phyloP scores from a whole-genome alignment of 2,329 filamentous ascomycete genomes.

The Paecilomyces sp. region DNA sequence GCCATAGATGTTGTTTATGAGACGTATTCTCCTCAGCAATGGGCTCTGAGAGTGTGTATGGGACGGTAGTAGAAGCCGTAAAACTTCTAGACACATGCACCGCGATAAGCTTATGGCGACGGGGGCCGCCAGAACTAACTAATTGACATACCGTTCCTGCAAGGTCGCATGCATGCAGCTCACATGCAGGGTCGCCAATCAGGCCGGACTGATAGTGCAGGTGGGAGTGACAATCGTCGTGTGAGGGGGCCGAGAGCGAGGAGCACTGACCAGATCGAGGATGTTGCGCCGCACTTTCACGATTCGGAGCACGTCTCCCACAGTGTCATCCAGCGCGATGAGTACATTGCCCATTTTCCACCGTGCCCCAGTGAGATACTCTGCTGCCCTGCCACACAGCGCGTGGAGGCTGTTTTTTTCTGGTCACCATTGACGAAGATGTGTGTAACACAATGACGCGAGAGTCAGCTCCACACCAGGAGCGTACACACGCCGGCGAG shows the following conservation, averaged over 20 bases:
- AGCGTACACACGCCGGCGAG: neutral
- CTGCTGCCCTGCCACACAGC: neutral
- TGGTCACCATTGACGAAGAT: neutral
- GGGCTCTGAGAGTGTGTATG: neutral
- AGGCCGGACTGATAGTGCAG: neutral
- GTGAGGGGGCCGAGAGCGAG: neutral
- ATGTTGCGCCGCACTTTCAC: neutral
- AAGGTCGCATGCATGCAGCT: neutral
- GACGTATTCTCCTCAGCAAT: neutral
- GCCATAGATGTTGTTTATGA: neutral
- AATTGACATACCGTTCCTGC: neutral
- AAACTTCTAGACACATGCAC: neutral
- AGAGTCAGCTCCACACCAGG: neutral
- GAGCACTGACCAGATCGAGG: neutral
- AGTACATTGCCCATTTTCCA: neutral
- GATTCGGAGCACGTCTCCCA: neutral
- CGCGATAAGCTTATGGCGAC: neutral
- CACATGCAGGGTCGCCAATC: neutral
- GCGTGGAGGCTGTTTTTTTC: neutral
- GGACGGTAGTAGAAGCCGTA: neutral
- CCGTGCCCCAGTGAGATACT: neutral
- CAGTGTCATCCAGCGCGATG: neutral
- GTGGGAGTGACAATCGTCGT: neutral
- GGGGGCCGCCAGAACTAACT: neutral
- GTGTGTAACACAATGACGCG: neutral